phyloP scores from a whole-genome alignment of 768 basidiomycete species.

The Lactarius deliciosus region DNA sequence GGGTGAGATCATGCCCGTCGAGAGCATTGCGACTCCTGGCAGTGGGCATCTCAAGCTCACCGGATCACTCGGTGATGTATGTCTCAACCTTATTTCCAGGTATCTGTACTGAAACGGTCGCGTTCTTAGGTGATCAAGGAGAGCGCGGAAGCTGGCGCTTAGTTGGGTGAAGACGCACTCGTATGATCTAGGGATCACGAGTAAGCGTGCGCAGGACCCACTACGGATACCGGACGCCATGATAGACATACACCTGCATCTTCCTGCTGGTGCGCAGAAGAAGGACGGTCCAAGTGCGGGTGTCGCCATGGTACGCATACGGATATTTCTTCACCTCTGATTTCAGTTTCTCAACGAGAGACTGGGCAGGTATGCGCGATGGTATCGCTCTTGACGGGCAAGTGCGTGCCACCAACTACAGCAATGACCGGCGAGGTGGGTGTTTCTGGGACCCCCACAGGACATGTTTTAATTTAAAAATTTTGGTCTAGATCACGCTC shows the following conservation, averaged over 20 bases:
- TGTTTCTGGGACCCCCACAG: too few species aligned
- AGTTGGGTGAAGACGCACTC: conserved; percentile 91
- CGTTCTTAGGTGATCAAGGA: conserved; percentile 75
- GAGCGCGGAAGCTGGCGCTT: conserved; percentile 82
- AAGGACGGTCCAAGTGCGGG: conserved; percentile 95
- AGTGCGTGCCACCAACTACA: conserved; percentile 64
- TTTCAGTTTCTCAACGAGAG: background rate
- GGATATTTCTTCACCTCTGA: background rate
- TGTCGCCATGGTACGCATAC: conserved; percentile 68
- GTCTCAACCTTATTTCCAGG: conserved; percentile 25
- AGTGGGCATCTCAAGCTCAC: conserved; percentile 72
- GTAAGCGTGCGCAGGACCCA: conserved; percentile 66
- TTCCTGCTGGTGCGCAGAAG: conserved; percentile 88
- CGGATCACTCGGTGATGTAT: conserved; percentile 77
- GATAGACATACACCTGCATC: conserved; percentile 84
- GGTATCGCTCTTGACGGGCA: conserved; percentile 78
- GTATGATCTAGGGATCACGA: conserved; percentile 76
- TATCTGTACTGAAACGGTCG: background rate
- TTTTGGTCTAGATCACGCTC: conserved; percentile 61
- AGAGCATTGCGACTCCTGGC: conserved; percentile 79
- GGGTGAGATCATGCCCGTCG: conserved; percentile 81
- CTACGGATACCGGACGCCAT: conserved; percentile 61
- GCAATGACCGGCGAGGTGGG: conserved; percentile 89
- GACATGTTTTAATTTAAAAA: too few species aligned
- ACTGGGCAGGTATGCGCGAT: conserved; percentile 69